These are phyloP conservation scores for Apiotrichum veenhuisii DNA, from an alignment of 1,284 basidiomycete species.

Conservation along the genomic window DNA sequence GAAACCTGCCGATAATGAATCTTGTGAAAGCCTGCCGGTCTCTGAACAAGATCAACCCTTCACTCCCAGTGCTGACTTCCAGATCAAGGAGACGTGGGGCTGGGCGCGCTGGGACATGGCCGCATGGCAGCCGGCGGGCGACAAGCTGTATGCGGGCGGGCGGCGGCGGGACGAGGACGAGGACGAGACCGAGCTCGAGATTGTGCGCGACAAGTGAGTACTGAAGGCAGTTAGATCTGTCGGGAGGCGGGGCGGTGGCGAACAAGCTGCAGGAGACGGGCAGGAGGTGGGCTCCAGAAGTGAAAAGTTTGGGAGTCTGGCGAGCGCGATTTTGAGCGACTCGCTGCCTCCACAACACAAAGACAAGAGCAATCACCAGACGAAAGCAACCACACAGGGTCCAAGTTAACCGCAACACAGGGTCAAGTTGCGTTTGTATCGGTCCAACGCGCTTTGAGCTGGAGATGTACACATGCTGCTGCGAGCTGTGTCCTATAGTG, in stretches of 20 bases:
- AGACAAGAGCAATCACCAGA: too few relatives aligned
- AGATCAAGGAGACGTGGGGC: constrained; percentile 72
- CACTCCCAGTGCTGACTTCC: background rate
- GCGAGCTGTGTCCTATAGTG: too few relatives aligned
- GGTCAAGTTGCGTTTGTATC: constrained; percentile 14
- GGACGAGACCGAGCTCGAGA: constrained; percentile 50
- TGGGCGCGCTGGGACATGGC: constrained; percentile 65
- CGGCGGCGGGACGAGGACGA: constrained; percentile 36
- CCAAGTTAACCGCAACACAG: background rate
- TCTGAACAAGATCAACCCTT: too few relatives aligned
- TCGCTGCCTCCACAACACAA: too few relatives aligned
- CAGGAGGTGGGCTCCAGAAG: too few relatives aligned
- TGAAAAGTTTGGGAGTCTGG: too few relatives aligned
- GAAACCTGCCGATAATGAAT: background rate
- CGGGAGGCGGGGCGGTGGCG: too few relatives aligned
- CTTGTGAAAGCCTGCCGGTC: too few relatives aligned
- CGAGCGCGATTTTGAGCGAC: too few relatives aligned
- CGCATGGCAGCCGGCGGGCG: constrained; percentile 55
- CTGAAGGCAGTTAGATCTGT: background rate
- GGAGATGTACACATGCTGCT: too few relatives aligned
- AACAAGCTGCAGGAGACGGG: too few relatives aligned
- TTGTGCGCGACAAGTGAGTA: constrained; percentile 58
- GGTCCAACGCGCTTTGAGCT: constrained; percentile 3
- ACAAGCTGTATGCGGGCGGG: constrained; percentile 24
- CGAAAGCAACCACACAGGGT: too few relatives aligned